Conservation (phyloP, 2,329 filamentous ascomycete genomes). For the Phaeosphaeria sp. region DNA sequence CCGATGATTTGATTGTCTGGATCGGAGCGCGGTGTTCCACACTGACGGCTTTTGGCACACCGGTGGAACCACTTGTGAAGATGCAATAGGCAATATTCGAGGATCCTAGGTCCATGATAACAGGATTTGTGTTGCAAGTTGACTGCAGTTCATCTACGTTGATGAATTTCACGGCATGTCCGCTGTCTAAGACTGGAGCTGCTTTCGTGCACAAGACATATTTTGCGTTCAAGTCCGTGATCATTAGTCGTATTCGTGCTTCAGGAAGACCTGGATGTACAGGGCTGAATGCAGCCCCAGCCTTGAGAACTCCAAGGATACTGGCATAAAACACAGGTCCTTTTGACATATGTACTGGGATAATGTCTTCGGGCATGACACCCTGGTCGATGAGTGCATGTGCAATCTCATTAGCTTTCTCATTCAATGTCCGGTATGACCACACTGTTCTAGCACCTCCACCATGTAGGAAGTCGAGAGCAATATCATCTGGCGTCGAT, state of each 20-base stretch:
- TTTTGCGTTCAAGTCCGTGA: constrained; percentile 41
- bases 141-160: constrained; percentile 18
- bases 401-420: constrained; percentile 42
- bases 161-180: constrained; percentile 16
- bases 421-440: constrained; percentile 40
- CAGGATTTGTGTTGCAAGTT: constrained; percentile 28
- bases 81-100: constrained; percentile 51
- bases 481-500: constrained; percentile 33
- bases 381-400: constrained; percentile 31
- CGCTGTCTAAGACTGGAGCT: background rate
- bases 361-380: constrained; percentile 37
- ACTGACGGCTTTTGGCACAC: constrained; percentile 52
- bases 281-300: constrained; percentile 47
- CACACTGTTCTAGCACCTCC: constrained; percentile 39
- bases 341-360: constrained; percentile 46
- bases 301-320: constrained; percentile 50
- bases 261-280: constrained; percentile 45
- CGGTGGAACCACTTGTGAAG: constrained; percentile 54
- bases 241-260: constrained; percentile 44
- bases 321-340: constrained; percentile 45
- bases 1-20: constrained; percentile 50
- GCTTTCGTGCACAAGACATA: constrained; percentile 28
- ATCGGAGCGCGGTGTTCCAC: constrained; percentile 51
- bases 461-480: constrained; percentile 48
- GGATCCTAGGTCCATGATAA: constrained; percentile 27